Conservation (phyloP, 345 rosid genomes). For the Populus euphratica region DNA sequence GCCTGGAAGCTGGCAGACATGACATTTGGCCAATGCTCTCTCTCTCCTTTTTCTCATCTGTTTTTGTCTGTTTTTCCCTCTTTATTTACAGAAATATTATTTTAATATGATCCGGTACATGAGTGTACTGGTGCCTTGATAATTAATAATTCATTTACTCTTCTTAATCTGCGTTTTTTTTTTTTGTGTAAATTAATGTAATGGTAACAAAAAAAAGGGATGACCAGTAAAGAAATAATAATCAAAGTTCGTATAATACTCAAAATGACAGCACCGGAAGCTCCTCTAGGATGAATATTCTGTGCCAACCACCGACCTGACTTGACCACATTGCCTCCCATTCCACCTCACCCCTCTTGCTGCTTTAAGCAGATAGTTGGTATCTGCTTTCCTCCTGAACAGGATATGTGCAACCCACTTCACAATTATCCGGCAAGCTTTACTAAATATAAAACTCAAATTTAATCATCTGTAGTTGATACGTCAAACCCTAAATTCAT, state of each 20-base stretch:
- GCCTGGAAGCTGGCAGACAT: conserved; percentile 22
- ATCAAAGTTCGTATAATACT: too few relatives aligned
- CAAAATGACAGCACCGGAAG: not conserved
- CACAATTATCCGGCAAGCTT: not conserved
- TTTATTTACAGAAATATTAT: not conserved
- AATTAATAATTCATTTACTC: too few relatives aligned
- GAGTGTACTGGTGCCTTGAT: too few relatives aligned
- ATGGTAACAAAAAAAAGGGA: too few relatives aligned
- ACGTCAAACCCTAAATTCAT: not conserved
- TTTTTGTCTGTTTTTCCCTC: not conserved
- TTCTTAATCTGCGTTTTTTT: too few relatives aligned
- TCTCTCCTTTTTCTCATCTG: not conserved
- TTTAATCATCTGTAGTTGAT: not conserved
- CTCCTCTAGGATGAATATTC: not conserved
- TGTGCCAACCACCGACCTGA: not conserved
- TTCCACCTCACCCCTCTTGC: not conserved
- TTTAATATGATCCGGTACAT: too few relatives aligned
- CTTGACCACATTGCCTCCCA: not conserved
- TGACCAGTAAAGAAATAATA: too few relatives aligned
- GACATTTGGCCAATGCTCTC: conserved; percentile 19
- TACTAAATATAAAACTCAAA: not conserved
- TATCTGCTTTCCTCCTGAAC: not conserved
- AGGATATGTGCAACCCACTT: not conserved
- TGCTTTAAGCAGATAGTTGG: not conserved
- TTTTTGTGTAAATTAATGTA: too few relatives aligned